Base-by-base conservation (phyloP, 352 stramenopile genomes). In the Phytophthora sojae region DNA sequence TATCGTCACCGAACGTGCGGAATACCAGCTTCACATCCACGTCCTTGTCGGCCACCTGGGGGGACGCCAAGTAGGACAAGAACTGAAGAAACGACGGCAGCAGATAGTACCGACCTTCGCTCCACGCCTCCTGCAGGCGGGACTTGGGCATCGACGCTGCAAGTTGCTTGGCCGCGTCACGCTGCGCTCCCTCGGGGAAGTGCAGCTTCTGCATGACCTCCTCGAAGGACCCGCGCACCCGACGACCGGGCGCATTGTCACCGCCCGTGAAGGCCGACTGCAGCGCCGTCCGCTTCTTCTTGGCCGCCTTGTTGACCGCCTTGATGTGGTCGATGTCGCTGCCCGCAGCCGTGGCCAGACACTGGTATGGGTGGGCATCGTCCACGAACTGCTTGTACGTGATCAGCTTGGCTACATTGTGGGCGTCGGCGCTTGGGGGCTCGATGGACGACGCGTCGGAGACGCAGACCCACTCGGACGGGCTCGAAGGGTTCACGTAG, bases 381-480 rank as follows among this genome's bases (percentile, higher is more conserved):
- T 95, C 89, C 23, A 94, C 89, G 55, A 94, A 96, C 61, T 91
- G 77, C 75, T 96, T 96, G 80, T 96, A 96, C 23, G 88, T 86
- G 61, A 93, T 73, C 8, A 94, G 57, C 37, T 59, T 44, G 8
- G 42, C 30, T 37, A 25, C 53, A 25, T 61, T 57, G 2, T 42
- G 11, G 35, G 11, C 12, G 58, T 19, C n/a, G 59, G 2, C 32
- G 42, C 32, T 4, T 2, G 85, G 83, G 7, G 83, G 82, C 7
- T 61, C 63, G 15, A 91, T 80, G 8, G 78, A 87, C 53, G 83
- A 86, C 5, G 63, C 73, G 7, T 82, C 67, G 0, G 87, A 92
- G 25, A 92, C 82, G 55, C 87, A 94, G 30, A 84, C 53, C 85
- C 85, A 94, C 50, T 84, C 69, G 23, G 57, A 67, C 15, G 72